A percentile compares a stretch with the other conserved stretches of the same genome.
Evolutionary conservation across 345 rosid species (phyloP).

Genomic region (Linum tenue): DNA sequence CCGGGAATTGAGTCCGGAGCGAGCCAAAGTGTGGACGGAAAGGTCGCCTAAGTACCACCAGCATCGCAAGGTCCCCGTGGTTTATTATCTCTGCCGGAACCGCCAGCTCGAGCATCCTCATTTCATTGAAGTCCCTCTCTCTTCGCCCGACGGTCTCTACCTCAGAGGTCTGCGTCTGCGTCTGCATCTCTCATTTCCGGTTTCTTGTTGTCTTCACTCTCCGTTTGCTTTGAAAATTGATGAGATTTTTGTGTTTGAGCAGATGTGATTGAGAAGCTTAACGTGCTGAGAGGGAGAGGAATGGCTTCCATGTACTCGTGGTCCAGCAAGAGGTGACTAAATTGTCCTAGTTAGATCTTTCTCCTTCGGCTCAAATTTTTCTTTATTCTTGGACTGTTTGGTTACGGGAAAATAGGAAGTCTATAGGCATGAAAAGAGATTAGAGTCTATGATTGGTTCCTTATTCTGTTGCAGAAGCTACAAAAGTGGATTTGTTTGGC

Average conservation of each 20-base stretch:
- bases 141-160: constrained; percentile 70
- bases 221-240: not conserved
- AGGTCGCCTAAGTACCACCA: constrained; percentile 71
- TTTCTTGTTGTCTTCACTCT: not conserved
- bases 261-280: constrained; percentile 84
- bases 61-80: constrained; percentile 65
- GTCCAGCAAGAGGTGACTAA: constrained; percentile 72
- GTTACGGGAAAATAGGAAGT: constrained; percentile 4
- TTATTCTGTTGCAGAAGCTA: constrained; percentile 54
- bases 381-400: constrained; percentile 4
- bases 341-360: not conserved
- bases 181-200: not conserved
- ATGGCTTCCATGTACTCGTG: constrained; percentile 90
- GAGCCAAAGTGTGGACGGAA: constrained; percentile 95
- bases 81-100: constrained; percentile 80
- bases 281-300: constrained; percentile 87
- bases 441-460: not conserved
- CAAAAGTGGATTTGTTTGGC: constrained; percentile 97
- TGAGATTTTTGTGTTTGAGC: constrained; percentile 9
- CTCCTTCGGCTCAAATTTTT: not conserved
- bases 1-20: constrained; percentile 82
- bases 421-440: not conserved
- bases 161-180: constrained; percentile 46
- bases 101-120: constrained; percentile 99
- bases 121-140: constrained; percentile 74